Base-by-base conservation (phyloP, 257 asterid genomes). In the Oldenlandia corymbosa region DNA sequence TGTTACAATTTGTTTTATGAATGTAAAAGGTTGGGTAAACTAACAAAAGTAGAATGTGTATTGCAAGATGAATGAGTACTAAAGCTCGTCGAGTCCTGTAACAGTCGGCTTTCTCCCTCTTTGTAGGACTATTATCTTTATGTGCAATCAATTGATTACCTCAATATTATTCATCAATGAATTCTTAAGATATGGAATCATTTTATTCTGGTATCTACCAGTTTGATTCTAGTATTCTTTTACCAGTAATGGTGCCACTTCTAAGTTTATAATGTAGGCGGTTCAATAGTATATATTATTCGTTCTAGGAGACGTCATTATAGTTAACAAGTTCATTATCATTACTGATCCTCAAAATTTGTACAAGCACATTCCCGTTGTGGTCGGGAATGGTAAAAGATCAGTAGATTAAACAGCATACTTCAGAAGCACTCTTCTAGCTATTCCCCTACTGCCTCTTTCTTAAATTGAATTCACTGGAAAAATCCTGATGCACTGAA, bases 401-500 rank as follows among this genome's bases (percentile, higher is more conserved):
- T 54, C 27, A 42, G 61, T 48, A 41, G 30, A 47, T 53, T 18
- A 39, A 51, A 28, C 37, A 28, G 26, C 37, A 17, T n/a, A 50
- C 20, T 62, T 54, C 28, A 50, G 28, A 27, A 27, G 65, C 61
- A 46, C 39, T 39, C 34, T 47, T 66, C 49, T 10, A 18, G 30
- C 49, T 32, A 50, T 62, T 52, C 42, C 62, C 36, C 51, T 49
- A 21, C 5, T 65, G 31, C 37, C 71, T 53, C 52, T 67, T 63
- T 32, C 45, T 46, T 62, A 20, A 75, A 31, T 55, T 70, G 63
- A 50, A 65, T 62, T 72, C 51, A 83, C 61, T 76, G 66, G 77
- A 82, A 83, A 75, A 73, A 78, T 39, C 76, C 85, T 0, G 83
- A 71, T 67, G 66, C 64, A 73, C 71, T 68, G 68, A 79, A 85